Conservation (phyloP, 2,329 filamentous ascomycete genomes). For the Phyllosticta ampelicida region DNA sequence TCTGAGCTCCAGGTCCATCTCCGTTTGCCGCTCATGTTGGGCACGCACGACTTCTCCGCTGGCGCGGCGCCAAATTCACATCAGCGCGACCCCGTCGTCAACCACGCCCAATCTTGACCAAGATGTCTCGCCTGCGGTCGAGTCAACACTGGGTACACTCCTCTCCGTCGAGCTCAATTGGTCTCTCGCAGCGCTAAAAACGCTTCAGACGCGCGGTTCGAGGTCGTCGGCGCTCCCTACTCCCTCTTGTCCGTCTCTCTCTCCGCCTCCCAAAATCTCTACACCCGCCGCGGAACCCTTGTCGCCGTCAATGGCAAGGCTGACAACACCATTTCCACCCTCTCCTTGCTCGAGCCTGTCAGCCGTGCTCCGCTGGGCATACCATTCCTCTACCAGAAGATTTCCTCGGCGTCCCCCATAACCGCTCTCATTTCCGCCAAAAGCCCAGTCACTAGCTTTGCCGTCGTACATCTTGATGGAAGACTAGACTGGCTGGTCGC, state of each 20-base stretch:
- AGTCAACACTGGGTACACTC: slow-evolving; percentile 8
- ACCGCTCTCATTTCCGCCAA: slow-evolving; percentile 84
- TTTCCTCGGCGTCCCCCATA: slow-evolving; percentile 77
- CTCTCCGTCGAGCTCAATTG: slow-evolving; percentile 3
- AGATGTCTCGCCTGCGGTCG: slow-evolving; percentile 6
- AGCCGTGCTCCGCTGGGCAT: slow-evolving; percentile 70
- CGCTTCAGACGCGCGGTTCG: slow-evolving; percentile 74
- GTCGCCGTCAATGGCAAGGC: slow-evolving; percentile 82
- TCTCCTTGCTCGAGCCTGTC: slow-evolving; percentile 78
- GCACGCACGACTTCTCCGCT: slow-evolving; percentile 13
- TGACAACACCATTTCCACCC: slow-evolving; percentile 82
- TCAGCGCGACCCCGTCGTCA: slow-evolving; percentile 34
- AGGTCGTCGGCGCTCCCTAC: slow-evolving; percentile 83
- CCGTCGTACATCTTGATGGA: slow-evolving; percentile 80
- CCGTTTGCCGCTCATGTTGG: slow-evolving; percentile 8
- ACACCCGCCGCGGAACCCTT: slow-evolving; percentile 82
- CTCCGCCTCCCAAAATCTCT: slow-evolving; percentile 86
- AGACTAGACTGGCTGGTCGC: slow-evolving; percentile 91
- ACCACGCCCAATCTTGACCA: slow-evolving; percentile 30
- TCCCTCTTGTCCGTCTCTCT: slow-evolving; percentile 89
- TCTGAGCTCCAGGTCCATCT: slow-evolving; percentile 4
- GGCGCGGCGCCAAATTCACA: slow-evolving; percentile 30
- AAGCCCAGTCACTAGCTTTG: slow-evolving; percentile 75
- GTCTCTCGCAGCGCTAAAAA: not conserved
- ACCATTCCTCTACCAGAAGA: slow-evolving; percentile 86